These are phyloP conservation scores for Hypocrella siamensis DNA, from an alignment of 2,329 filamentous ascomycete species.

Conservation along the genomic window DNA sequence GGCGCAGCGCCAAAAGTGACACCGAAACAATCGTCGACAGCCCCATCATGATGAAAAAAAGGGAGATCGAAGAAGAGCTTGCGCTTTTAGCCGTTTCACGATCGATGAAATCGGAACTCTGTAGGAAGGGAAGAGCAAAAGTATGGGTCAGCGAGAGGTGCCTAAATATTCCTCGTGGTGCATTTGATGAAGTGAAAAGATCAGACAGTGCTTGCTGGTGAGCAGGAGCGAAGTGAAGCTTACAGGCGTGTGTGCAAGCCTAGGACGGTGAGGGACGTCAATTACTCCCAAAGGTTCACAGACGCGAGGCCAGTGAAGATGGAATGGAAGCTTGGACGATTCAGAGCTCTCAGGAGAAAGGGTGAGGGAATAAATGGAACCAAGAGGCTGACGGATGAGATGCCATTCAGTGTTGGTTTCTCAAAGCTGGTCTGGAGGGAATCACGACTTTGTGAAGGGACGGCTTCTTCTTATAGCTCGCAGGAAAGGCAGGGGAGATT, in stretches of 20 bases:
- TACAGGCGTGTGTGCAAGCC: no score
- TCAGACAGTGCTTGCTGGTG: no score
- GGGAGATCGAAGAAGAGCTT: slow-evolving; percentile 7
- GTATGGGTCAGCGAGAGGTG: no score
- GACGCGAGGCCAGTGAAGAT: no score
- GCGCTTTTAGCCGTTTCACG: neutral
- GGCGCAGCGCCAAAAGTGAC: slow-evolving; percentile 25
- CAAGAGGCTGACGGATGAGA: neutral
- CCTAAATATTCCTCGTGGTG: no score
- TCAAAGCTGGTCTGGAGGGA: neutral
- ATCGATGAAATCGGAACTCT: neutral
- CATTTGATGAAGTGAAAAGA: no score
- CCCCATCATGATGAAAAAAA: slow-evolving; percentile 25
- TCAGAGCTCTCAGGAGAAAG: neutral
- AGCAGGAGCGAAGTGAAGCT: no score
- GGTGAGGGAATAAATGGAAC: neutral
- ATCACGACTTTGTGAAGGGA: neutral
- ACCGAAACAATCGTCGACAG: slow-evolving; percentile 25
- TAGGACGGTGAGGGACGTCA: no score
- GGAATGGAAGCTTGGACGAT: neutral
- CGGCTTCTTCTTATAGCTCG: neutral
- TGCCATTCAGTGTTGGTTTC: neutral
- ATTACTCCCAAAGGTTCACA: no score
- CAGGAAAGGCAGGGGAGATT: neutral
- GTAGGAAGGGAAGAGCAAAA: neutral